A percentile compares a stretch with the other conserved stretches of the same genome.
phyloP scores from a whole-genome alignment of 305 asterid genomes.

The Petunia hybrid region DNA sequence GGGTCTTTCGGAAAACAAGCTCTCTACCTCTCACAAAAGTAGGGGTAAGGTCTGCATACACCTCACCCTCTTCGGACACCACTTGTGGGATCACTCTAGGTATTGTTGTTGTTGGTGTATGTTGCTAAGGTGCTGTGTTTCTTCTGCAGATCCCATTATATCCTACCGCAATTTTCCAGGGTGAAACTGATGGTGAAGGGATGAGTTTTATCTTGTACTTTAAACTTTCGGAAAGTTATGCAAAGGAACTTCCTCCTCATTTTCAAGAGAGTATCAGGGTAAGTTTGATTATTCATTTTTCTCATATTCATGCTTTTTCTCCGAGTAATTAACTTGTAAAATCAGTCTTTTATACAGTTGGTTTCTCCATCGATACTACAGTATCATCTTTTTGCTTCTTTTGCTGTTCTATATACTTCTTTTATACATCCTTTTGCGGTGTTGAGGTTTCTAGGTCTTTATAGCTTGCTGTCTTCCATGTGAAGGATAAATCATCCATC shows the following conservation, averaged over 20 bases:
- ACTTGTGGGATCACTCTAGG: too few relatives aligned
- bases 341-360: not conserved
- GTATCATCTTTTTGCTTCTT: conserved; percentile 14
- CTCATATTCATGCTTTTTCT: not conserved
- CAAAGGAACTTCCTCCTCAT: conserved; percentile 74
- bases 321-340: not conserved
- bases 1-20: too few relatives aligned
- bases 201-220: conserved; percentile 89
- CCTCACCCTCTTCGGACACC: too few relatives aligned
- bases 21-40: too few relatives aligned
- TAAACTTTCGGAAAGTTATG: conserved; percentile 78
- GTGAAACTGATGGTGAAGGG: conserved; percentile 95
- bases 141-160: conserved; percentile 79
- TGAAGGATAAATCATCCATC: not conserved
- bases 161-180: conserved; percentile 86
- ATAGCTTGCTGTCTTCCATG: not conserved
- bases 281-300: conserved; percentile 36
- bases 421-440: not conserved
- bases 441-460: not conserved
- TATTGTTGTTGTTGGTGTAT: too few relatives aligned
- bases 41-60: too few relatives aligned
- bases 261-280: conserved; percentile 89
- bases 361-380: conserved; percentile 29
- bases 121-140: conserved; percentile 26
- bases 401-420: not conserved